Percentiles rank a stretch among this genome's conserved stretches.
Evolutionary conservation across 495 filamentous ascomycete species (phyloP).

Genomic region (Aspergillus conjunctus): DNA sequence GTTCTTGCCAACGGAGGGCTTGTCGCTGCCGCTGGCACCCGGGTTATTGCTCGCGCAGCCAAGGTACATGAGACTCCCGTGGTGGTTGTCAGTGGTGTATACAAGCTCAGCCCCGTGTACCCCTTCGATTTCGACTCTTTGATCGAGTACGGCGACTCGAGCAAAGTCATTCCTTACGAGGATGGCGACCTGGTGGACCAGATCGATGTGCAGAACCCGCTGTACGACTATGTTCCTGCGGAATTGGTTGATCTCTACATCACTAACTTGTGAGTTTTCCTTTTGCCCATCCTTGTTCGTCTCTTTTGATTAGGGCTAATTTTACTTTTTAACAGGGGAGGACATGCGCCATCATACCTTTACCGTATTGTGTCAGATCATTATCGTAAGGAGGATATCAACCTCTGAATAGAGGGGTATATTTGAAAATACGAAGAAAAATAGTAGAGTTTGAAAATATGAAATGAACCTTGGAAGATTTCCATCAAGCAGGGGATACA

Average conservation of each 20-base stretch:
- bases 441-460: constrained; percentile 4
- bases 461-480: not conserved
- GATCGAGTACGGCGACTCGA: constrained; percentile 80
- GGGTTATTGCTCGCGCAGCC: constrained; percentile 78
- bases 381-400: constrained; percentile 80
- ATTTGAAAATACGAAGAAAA: constrained; percentile 12
- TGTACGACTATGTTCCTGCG: constrained; percentile 80
- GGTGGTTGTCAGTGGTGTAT: constrained; percentile 80
- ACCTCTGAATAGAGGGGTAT: constrained; percentile 43
- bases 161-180: constrained; percentile 69
- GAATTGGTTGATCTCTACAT: constrained; percentile 87
- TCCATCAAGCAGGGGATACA: not conserved
- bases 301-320: constrained; percentile 15
- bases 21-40: constrained; percentile 76
- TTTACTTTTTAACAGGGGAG: constrained; percentile 57
- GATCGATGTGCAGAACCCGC: constrained; percentile 76
- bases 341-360: constrained; percentile 78
- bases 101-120: constrained; percentile 87
- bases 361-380: constrained; percentile 82
- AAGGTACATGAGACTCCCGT: constrained; percentile 77
- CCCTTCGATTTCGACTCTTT: constrained; percentile 75
- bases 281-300: not conserved
- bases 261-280: constrained; percentile 82
- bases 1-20: constrained; percentile 85
- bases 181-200: constrained; percentile 74